Evolutionary conservation across 2,329 filamentous ascomycete species (phyloP).

Genomic region (Aspergillus uvarum): DNA sequence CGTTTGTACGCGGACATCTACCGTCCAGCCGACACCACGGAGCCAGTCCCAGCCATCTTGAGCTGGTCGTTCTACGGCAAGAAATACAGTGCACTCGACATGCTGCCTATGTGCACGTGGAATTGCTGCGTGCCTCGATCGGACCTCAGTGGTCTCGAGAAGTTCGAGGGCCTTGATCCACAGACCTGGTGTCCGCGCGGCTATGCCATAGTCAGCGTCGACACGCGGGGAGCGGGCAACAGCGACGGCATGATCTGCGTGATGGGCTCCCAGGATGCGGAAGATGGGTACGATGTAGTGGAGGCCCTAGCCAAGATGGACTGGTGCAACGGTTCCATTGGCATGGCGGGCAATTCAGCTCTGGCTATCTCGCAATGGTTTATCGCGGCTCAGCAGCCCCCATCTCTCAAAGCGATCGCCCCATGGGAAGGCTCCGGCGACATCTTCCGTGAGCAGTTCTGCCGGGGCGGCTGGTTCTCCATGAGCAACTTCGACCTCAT

Average conservation of each 20-base stretch:
- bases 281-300: conserved; percentile 49
- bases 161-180: conserved; percentile 48
- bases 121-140: conserved; percentile 38
- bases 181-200: conserved; percentile 32
- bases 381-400: conserved; percentile 44
- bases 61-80: conserved; percentile 51
- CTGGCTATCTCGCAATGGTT: conserved; percentile 47
- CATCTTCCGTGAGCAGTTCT: conserved; percentile 50
- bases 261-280: conserved; percentile 46
- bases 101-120: conserved; percentile 42
- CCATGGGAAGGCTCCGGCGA: conserved; percentile 50
- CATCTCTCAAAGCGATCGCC: conserved; percentile 45
- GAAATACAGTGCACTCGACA: conserved; percentile 41
- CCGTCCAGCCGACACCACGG: conserved; percentile 34
- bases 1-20: conserved; percentile 49
- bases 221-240: conserved; percentile 35
- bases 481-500: conserved; percentile 48
- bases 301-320: conserved; percentile 42
- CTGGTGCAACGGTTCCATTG: conserved; percentile 49
- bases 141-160: conserved; percentile 35
- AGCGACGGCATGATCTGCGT: conserved; percentile 39
- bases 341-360: conserved; percentile 47
- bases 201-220: conserved; percentile 38
- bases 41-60: conserved; percentile 46
- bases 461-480: conserved; percentile 41